Conservation (phyloP, 768 basidiomycete genomes). For the Tubosaeta sp. region DNA sequence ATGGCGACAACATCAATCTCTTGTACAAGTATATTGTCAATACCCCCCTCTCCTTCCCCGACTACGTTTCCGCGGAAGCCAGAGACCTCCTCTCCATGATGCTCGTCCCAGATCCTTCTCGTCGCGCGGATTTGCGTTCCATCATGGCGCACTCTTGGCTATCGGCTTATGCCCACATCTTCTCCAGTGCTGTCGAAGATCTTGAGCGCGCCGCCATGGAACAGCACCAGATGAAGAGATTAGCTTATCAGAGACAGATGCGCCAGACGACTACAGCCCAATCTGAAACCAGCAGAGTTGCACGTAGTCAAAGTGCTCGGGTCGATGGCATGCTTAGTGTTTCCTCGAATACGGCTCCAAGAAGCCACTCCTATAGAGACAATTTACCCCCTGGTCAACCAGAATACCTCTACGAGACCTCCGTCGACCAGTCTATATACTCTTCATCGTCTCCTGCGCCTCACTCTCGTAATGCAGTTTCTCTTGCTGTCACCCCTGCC, state of each 20-base stretch:
- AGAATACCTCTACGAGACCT: slow-evolving; percentile 73
- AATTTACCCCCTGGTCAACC: slow-evolving; percentile 47
- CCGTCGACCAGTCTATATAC: slow-evolving; percentile 51
- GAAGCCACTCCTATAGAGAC: slow-evolving; percentile 46
- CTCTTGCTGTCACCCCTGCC: slow-evolving; percentile 44
- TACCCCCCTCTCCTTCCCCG: slow-evolving; percentile 95
- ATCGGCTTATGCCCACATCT: slow-evolving; percentile 41
- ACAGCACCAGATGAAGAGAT: slow-evolving; percentile 77
- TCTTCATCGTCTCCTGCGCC: slow-evolving; percentile 34
- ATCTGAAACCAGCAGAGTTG: slow-evolving; percentile 28
- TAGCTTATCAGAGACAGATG: slow-evolving; percentile 81
- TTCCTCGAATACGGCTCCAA: slow-evolving; percentile 32
- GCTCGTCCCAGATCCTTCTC: slow-evolving; percentile 89
- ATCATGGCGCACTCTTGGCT: slow-evolving; percentile 94
- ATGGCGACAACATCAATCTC: slow-evolving; percentile 98
- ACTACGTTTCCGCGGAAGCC: slow-evolving; percentile 83
- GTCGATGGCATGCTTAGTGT: slow-evolving; percentile 41
- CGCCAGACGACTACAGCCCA: slow-evolving; percentile 43
- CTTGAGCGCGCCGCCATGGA: slow-evolving; percentile 79
- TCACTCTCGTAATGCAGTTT: slow-evolving; percentile 36
- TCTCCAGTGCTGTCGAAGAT: slow-evolving; percentile 70
- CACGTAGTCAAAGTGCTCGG: slow-evolving; percentile 54
- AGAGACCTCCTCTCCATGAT: slow-evolving; percentile 82
- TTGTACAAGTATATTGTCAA: slow-evolving; percentile 98
- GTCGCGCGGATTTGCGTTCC: slow-evolving; percentile 66